Base-by-base conservation (phyloP, 2,329 filamentous ascomycete species). In the Eutypella sp. region DNA sequence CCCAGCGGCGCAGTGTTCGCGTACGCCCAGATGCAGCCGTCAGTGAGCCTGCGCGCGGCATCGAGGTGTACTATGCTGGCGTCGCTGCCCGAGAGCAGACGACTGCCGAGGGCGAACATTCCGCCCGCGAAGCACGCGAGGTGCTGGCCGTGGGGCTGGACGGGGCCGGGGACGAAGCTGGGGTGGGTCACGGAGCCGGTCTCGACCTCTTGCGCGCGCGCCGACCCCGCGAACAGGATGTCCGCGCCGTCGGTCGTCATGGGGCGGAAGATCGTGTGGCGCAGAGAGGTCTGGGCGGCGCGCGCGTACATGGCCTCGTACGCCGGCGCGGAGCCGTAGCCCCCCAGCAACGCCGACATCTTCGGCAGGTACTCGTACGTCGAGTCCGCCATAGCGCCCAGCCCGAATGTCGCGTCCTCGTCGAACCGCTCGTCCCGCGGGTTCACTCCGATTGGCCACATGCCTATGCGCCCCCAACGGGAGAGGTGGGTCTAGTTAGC, bases 391-490 rank as follows among this genome's bases (percentile, higher is more conserved):
- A 64, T 56, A 31, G 63, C 63, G 15, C 62, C 65, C 3, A 69
- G 57, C 3, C 60, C 60, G 46, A 67, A 69, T 47, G 59, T 49
- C 47, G 47, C 55, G 20, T 61, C 65, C 16, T 31, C 16, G 16
- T 57, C 47, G 43, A 69, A 69, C 60, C 63, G 72, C 63, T 62
- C 75, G 73, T 40, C 73, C 70, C 49, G 72, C 75, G 59, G 79
- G 57, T 84, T 82, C 9, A 89, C 65, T 46, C 67, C 71, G 41
- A 81, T 73, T 2, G 87, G 86, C 85, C 86, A 91, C 64, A 90
- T 72, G 0, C 87, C 33, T 37, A 33, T n/a, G n/a, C n/a, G n/a
- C n/a, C n/a, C n/a, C n/a, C n/a, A n/a, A n/a, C n/a, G n/a, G n/a
- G n/a, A n/a, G n/a, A n/a, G n/a, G 85, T 43, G 64, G 50, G 76